Evolutionary conservation across 176 grass and related monocot genomes (phyloP), one percentile per base, ranked within the genome.

Genomic region (Oryza officinalis): DNA sequence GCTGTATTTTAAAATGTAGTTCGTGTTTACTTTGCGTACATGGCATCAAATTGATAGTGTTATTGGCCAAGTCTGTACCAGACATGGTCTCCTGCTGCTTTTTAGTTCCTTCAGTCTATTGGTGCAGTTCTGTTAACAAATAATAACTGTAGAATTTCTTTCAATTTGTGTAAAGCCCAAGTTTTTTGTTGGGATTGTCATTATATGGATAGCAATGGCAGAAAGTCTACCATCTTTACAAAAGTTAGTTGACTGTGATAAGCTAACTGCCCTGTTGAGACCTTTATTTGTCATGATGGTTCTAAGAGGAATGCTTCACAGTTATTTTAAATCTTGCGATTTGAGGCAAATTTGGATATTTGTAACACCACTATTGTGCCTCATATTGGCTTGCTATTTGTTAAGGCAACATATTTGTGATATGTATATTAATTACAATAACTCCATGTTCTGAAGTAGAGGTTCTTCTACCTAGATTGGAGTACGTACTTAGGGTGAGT

Each of bases 61-160:
- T 72, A 66, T 73, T 71, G 22, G 22, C 81, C 43, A 67, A 50
- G 43, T 67, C 44, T 12, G n/a, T 63, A 54, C 37, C 23, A 49
- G 28, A 84, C 47, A 67, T 27, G 52, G 27, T 76, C 49, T 44
- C 60, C 72, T 57, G 4, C 22, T 63, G 47, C 72, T 84, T 70
- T 22, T 43, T 71, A 38, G 54, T 57, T 72, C 28, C 70, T 64
- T 82, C 23, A 67, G 32, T 59, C 12, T 33, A n/a, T 69, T 70
- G 49, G 17, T 77, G 35, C 49, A 77, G 26, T 61, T 25, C n/a
- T 61, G 65, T 86, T 82, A 10, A 72, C 72, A 59, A 46, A 86
- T 59, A 33, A 10, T 60, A 78, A 86, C 27, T n/a, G n/a, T 45
- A 44, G 27, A 80, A 35, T 50, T 67, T 27, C 65, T 78, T 54